These are phyloP conservation scores for Capsicum pubescens DNA, from an alignment of 257 asterid species.

Conservation along the genomic window DNA sequence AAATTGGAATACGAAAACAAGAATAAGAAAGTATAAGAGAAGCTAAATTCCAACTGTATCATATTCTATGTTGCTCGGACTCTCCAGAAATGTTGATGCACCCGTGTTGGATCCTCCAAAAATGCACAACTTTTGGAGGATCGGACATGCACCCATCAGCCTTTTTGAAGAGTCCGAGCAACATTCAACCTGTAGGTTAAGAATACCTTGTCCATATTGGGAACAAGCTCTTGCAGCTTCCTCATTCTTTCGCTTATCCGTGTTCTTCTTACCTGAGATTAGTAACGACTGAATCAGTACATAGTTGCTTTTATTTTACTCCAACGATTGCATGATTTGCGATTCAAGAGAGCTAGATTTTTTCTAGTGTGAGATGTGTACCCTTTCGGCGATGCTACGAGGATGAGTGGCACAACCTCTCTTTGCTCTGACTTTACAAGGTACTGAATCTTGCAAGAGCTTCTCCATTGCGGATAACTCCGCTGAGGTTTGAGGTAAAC, in stretches of 20 bases:
- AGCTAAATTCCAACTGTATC: not conserved
- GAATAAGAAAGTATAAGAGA: not conserved
- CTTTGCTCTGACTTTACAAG: slow-evolving; percentile 79
- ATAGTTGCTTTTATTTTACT: not conserved
- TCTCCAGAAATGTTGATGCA: not conserved
- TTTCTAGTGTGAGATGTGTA: too few species aligned
- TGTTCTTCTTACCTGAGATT: slow-evolving; percentile 72
- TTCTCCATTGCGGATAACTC: slow-evolving; percentile 45
- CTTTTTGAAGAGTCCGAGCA: not conserved
- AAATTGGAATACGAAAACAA: not conserved
- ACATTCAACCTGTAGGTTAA: not conserved
- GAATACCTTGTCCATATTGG: slow-evolving; percentile 84
- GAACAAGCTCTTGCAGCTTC: slow-evolving; percentile 88
- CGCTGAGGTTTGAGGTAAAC: slow-evolving; percentile 62
- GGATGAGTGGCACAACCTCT: slow-evolving; percentile 95
- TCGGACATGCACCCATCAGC: not conserved
- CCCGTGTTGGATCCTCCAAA: not conserved
- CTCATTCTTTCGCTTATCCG: slow-evolving; percentile 79
- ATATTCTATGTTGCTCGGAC: not conserved
- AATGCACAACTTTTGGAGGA: not conserved
- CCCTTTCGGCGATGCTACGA: slow-evolving; percentile 96
- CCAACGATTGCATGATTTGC: not conserved
- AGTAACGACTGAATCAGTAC: not conserved
- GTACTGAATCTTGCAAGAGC: slow-evolving; percentile 68
- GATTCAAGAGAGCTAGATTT: not conserved